A percentile compares a stretch with the other conserved stretches of the same genome.
phyloP scores from a whole-genome alignment of 768 basidiomycete genomes.

The Auriculariales sp. region DNA sequence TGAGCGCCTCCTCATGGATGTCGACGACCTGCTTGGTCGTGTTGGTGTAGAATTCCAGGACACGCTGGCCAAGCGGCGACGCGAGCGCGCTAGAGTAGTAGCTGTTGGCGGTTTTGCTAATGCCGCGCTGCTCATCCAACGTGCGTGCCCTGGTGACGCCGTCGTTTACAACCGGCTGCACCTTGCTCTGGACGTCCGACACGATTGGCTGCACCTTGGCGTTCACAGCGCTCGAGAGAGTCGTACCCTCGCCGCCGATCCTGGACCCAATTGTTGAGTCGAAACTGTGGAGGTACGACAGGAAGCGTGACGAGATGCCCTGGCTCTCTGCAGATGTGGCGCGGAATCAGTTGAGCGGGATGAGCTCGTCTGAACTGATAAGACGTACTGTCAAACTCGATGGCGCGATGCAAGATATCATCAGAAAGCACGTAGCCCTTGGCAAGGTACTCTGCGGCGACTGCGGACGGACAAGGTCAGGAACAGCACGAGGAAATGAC shows the following conservation, averaged over 20 bases:
- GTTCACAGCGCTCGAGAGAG: slow-evolving; percentile 34
- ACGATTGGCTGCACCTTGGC: slow-evolving; percentile 49
- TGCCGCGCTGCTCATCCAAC: slow-evolving; percentile 72
- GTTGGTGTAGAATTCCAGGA: slow-evolving; percentile 67
- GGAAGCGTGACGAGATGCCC: slow-evolving; percentile 79
- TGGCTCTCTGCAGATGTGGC: slow-evolving; percentile 39
- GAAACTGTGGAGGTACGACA: slow-evolving; percentile 58
- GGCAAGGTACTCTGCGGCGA: slow-evolving; percentile 89
- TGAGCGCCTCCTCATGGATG: slow-evolving; percentile 84
- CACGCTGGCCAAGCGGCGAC: slow-evolving; percentile 67
- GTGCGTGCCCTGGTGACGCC: slow-evolving; percentile 56
- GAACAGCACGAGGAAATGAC: background rate
- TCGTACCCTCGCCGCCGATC: slow-evolving; percentile 68
- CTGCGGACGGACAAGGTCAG: slow-evolving; percentile 19
- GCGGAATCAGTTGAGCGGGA: background rate
- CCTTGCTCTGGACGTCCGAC: slow-evolving; percentile 25
- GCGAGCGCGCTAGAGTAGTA: slow-evolving; percentile 65
- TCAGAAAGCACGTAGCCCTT: slow-evolving; percentile 78
- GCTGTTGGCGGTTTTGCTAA: slow-evolving; percentile 57
- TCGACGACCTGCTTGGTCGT: slow-evolving; percentile 82
- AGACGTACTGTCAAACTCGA: slow-evolving; percentile 56
- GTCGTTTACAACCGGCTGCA: slow-evolving; percentile 45
- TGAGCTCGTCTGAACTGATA: background rate
- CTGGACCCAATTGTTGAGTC: slow-evolving; percentile 58
- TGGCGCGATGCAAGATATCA: slow-evolving; percentile 58